Evolutionary conservation across 1,139 yeast species (phyloP).

Genomic region (Blastobotrys illinoisensis): DNA sequence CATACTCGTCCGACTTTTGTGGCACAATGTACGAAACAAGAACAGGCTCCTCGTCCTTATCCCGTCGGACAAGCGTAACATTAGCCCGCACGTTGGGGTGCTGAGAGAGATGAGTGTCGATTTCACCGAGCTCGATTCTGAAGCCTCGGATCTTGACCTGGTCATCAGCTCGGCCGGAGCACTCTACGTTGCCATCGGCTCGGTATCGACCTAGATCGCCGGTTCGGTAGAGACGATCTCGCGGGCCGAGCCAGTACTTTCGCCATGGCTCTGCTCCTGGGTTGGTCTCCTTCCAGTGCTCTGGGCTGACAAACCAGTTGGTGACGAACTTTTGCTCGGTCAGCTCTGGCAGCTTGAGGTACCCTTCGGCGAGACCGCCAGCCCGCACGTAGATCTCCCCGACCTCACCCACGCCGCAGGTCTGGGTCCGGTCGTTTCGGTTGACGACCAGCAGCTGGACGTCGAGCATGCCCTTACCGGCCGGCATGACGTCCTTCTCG

Average conservation of each 20-base stretch:
- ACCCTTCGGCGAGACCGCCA: slow-evolving; percentile 95
- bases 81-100: slow-evolving; percentile 90
- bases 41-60: slow-evolving; percentile 87
- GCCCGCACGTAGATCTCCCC: slow-evolving; percentile 99
- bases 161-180: slow-evolving; percentile 98
- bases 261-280: slow-evolving; percentile 59
- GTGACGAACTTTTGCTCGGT: slow-evolving; percentile 81
- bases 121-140: slow-evolving; percentile 96
- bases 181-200: slow-evolving; percentile 96
- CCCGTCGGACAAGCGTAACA: slow-evolving; percentile 86
- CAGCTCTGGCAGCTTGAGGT: slow-evolving; percentile 83
- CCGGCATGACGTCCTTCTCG: slow-evolving; percentile 95
- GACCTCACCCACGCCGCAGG: slow-evolving; percentile 97
- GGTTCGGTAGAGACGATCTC: slow-evolving; percentile 92
- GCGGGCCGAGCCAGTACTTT: slow-evolving; percentile 81
- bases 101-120: slow-evolving; percentile 92
- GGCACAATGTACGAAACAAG: slow-evolving; percentile 91
- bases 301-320: slow-evolving; percentile 75
- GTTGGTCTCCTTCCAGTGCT: slow-evolving; percentile 57
- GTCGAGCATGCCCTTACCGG: slow-evolving; percentile 95
- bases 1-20: slow-evolving; percentile 45
- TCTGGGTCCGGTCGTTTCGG: slow-evolving; percentile 76
- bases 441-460: slow-evolving; percentile 93
- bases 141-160: slow-evolving; percentile 98
- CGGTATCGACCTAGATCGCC: slow-evolving; percentile 96